These are phyloP conservation scores for Microcos paniculata DNA, from an alignment of 345 rosid species.

Conservation along the genomic window DNA sequence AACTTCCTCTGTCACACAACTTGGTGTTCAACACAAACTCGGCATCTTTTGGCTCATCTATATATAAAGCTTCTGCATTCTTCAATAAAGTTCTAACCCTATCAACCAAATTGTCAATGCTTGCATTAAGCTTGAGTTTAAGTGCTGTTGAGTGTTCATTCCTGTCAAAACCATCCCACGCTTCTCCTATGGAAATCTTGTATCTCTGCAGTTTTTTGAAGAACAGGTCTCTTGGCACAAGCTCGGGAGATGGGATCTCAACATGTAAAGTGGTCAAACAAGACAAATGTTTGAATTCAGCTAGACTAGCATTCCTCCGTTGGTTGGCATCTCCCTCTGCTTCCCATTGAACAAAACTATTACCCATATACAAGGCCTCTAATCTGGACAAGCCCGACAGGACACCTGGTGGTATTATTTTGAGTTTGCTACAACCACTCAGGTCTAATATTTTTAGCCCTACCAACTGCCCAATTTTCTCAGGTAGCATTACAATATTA, in stretches of 20 bases:
- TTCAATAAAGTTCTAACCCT: background rate
- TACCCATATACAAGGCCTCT: constrained; percentile 22
- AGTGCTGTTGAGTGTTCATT: background rate
- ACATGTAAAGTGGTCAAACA: no score
- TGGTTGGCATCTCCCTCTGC: background rate
- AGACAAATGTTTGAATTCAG: constrained; percentile 20
- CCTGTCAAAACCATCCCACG: background rate
- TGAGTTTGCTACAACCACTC: background rate
- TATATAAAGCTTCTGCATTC: background rate
- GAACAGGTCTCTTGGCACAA: background rate
- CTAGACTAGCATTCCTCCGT: constrained; percentile 12
- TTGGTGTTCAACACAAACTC: background rate
- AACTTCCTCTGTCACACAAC: background rate
- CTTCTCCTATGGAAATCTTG: background rate
- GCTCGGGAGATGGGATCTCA: background rate
- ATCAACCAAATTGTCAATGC: background rate
- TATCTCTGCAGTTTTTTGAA: background rate
- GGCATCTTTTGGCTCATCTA: background rate
- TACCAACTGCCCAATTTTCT: constrained; percentile 10
- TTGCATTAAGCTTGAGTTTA: background rate
- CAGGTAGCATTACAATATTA: no score
- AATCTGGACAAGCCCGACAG: constrained; percentile 12
- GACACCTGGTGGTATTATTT: constrained; percentile 14
- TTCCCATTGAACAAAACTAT: no score
- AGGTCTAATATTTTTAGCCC: constrained; percentile 17